Base-by-base conservation (phyloP, 139 green algal genomes). In the Astrephomene gubernaculifera region DNA sequence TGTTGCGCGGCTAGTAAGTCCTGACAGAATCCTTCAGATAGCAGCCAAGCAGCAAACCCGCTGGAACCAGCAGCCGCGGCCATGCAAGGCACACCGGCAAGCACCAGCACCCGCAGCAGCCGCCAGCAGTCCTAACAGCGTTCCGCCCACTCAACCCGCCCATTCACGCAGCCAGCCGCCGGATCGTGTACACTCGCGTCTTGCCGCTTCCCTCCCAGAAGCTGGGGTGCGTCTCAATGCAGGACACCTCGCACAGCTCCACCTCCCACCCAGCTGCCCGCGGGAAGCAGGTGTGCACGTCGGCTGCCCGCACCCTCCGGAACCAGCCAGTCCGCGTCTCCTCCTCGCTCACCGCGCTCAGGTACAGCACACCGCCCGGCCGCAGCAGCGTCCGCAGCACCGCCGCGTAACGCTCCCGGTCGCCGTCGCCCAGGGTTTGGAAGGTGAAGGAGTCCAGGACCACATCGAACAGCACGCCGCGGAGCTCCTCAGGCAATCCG, bases 401-500 rank as follows among this genome's bases (percentile, higher is more conserved):
- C 52, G 49, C 6, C 4, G 68, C 35, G 72, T 81, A 81, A 0
- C 6, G 33, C 52, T 38, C 3, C n/a, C 72, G 72, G 2, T 68
- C 49, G 1, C 0, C 21, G 52, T 81, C 52, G 5, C n/a, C 24
- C 3, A 61, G 45, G 4, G n/a, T 45, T 33, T 81, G 52, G 72
- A 69, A 81, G 12, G 52, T 68, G 49, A 8, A 49, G 19, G 52
- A 69, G 52, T 81, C 72, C 2, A 81, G 72, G 8, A 81, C 52
- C 21, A 81, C 72, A 35, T 52, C 35, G 72, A 49, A 81, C 45
- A 52, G 6, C 12, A 45, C 49, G 22, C 27, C 27, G 4, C 45
- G 14, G 27, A 45, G 49, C n/a, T 21, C 14, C 31, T 61, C 43
- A 21, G 52, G 49, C 52, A 68, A 38, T 6, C 24, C 3, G 38